Percentiles rank a stretch among this genome's conserved stretches.
phyloP scores from a whole-genome alignment of 495 filamentous ascomycete genomes.

The Aspergillus funiculosus region DNA sequence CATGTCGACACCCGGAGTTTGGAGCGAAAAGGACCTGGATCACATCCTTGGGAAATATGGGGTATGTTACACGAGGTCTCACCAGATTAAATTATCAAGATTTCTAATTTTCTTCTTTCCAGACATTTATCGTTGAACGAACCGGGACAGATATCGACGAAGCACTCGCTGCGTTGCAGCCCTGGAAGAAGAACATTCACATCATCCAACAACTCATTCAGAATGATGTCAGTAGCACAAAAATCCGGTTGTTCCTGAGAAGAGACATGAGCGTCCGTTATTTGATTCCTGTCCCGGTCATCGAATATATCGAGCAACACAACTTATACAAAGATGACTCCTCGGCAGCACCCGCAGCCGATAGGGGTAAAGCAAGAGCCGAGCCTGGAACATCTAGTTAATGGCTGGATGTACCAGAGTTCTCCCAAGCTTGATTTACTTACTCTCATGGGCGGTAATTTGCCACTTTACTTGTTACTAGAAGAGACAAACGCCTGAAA shows the following conservation, averaged over 20 bases:
- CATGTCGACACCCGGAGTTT: conserved; percentile 70
- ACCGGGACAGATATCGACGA: conserved; percentile 86
- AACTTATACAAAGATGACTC: conserved; percentile 66
- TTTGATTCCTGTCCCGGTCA: conserved; percentile 58
- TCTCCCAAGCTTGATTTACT: background rate
- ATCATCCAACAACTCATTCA: conserved; percentile 85
- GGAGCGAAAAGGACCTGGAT: conserved; percentile 75
- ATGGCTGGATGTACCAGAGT: background rate
- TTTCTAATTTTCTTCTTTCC: background rate
- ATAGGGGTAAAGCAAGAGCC: conserved; percentile 32
- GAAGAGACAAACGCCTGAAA: too few species aligned
- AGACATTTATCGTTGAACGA: conserved; percentile 83
- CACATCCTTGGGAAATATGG: conserved; percentile 84
- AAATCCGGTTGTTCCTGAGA: conserved; percentile 76
- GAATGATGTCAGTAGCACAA: conserved; percentile 85
- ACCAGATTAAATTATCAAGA: background rate
- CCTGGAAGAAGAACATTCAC: conserved; percentile 73
- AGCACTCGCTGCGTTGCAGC: conserved; percentile 66
- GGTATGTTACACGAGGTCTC: conserved; percentile 25
- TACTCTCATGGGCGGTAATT: too few species aligned
- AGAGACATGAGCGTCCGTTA: conserved; percentile 74
- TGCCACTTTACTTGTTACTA: too few species aligned
- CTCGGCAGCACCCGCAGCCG: conserved; percentile 27
- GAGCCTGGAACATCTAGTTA: conserved; percentile 17
- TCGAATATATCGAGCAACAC: conserved; percentile 73